phyloP scores from a whole-genome alignment of 768 basidiomycete genomes.

The Kwoniella bestiolae region DNA sequence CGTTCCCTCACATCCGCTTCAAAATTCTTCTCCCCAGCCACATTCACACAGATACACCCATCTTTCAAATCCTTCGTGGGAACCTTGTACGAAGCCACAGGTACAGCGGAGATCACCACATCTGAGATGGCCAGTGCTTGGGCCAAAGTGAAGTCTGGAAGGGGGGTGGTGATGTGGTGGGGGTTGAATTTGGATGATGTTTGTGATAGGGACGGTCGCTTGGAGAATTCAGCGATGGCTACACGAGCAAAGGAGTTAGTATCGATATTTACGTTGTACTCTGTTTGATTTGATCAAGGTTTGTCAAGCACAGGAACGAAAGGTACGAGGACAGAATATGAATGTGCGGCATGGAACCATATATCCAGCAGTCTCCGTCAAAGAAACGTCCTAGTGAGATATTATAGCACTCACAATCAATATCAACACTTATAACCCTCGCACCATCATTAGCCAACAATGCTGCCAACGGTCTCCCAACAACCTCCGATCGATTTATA shows the following conservation, averaged over 20 bases:
- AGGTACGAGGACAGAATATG: too few species aligned
- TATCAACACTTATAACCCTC: constrained; percentile 90
- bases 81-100: constrained; percentile 80
- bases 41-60: constrained; percentile 90
- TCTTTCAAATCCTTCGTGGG: constrained; percentile 88
- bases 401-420: constrained; percentile 67
- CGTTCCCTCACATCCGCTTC: constrained; percentile 89
- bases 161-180: constrained; percentile 78
- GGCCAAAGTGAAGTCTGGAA: constrained; percentile 67
- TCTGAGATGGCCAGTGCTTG: constrained; percentile 84
- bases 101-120: constrained; percentile 93
- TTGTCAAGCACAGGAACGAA: too few species aligned
- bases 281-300: too few species aligned
- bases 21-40: constrained; percentile 95
- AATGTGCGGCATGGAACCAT: too few species aligned
- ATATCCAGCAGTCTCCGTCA: too few species aligned
- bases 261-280: too few species aligned
- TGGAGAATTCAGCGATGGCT: constrained; percentile 91
- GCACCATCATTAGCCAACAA: constrained; percentile 95
- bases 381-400: too few species aligned
- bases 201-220: constrained; percentile 65
- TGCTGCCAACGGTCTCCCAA: constrained; percentile 94
- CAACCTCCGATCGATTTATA: constrained; percentile 97
- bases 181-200: constrained; percentile 71
- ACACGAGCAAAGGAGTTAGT: neutral